These are phyloP conservation scores for Fagopyrum esculentum DNA, from an alignment of 148 eudicot species.

Conservation along the genomic window DNA sequence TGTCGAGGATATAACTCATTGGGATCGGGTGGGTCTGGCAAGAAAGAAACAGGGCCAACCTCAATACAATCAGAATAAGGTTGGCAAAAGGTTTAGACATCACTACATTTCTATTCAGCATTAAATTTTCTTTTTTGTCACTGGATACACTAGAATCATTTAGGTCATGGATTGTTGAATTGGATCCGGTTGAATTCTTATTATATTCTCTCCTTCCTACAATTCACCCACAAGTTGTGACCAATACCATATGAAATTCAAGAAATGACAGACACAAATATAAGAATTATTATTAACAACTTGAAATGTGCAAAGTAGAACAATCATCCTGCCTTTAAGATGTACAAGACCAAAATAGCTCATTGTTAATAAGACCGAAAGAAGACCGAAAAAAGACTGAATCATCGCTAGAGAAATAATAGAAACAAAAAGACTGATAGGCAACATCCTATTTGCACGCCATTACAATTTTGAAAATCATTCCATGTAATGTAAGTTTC, in stretches of 20 bases:
- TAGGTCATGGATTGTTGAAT: not conserved
- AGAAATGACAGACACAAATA: not conserved
- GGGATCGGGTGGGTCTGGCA: conserved; percentile 97
- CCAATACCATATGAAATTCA: not conserved
- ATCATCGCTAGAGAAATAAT: not conserved
- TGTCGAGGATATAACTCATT: conserved; percentile 88
- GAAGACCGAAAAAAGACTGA: too few species aligned
- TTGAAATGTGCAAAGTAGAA: not conserved
- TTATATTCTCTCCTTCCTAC: conserved; percentile 3
- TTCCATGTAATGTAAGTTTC: not conserved
- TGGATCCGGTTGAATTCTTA: not conserved
- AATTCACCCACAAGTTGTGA: conserved; percentile 4
- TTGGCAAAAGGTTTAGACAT: not conserved
- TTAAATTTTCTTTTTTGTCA: not conserved
- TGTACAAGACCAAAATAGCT: not conserved
- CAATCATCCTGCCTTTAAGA: not conserved
- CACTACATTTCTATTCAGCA: not conserved
- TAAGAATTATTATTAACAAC: not conserved
- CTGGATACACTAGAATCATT: not conserved
- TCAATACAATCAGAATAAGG: conserved; percentile 74
- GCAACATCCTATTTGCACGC: not conserved
- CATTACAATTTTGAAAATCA: too few species aligned
- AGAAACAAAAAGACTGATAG: not conserved
- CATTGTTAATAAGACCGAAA: not conserved
- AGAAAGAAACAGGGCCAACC: conserved; percentile 89